Conservation (phyloP, 73 alveolate genomes). For the Effrenium voratum region DNA sequence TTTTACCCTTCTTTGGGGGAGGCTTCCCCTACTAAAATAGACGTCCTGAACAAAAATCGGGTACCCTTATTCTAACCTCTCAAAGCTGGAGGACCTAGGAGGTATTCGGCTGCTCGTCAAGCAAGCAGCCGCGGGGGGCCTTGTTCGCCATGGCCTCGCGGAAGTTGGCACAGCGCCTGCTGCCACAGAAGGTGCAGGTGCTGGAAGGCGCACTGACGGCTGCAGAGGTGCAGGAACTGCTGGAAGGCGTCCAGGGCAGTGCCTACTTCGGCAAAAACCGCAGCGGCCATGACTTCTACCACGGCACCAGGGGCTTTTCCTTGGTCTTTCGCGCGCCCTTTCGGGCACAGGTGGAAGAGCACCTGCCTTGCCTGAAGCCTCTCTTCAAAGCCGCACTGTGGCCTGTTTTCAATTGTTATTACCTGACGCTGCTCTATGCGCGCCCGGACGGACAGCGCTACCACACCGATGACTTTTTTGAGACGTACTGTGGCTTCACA, state of each 20-base stretch:
- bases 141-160: too few relatives aligned
- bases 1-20: too few relatives aligned
- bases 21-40: too few relatives aligned
- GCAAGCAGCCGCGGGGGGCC: too few relatives aligned
- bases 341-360: background rate
- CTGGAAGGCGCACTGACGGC: too few relatives aligned
- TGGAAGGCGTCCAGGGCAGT: background rate
- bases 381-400: slow-evolving; percentile 1
- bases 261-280: slow-evolving; percentile 61
- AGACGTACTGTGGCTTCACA: slow-evolving; percentile 19
- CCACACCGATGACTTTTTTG: slow-evolving; percentile 65
- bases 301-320: slow-evolving; percentile 48
- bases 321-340: background rate
- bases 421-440: slow-evolving; percentile 36
- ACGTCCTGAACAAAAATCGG: too few relatives aligned
- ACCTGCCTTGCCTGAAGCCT: slow-evolving; percentile 38
- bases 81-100: too few relatives aligned
- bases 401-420: slow-evolving; percentile 31
- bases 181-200: too few relatives aligned
- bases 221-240: too few relatives aligned
- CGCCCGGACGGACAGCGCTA: slow-evolving; percentile 75
- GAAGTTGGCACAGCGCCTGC: too few relatives aligned
- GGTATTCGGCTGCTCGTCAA: too few relatives aligned
- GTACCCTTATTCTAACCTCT: too few relatives aligned
- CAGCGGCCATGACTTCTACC: slow-evolving; percentile 52